Percentiles rank a stretch among this genome's conserved stretches.
Evolutionary conservation across 495 filamentous ascomycete species (phyloP).

Genomic region (Tuber umbilicatum): DNA sequence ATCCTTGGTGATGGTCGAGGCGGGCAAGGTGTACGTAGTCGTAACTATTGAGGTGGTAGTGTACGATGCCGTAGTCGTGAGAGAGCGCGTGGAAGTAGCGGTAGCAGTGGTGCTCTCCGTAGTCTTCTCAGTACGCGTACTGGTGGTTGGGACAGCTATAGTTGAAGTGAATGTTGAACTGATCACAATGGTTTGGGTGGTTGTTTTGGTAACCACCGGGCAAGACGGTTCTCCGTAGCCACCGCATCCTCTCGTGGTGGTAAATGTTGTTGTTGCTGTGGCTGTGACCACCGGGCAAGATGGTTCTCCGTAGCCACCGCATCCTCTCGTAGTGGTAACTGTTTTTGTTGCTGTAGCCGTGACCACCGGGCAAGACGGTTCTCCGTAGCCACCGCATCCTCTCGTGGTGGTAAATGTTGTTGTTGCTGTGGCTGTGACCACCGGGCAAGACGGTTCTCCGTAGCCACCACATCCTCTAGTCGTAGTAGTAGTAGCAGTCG

Average conservation of each 20-base stretch:
- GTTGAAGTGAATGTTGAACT: slow-evolving; percentile 26
- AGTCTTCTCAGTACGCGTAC: neutral
- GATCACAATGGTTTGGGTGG: slow-evolving; percentile 24
- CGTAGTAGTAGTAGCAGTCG: neutral
- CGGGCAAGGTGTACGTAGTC: slow-evolving; percentile 21
- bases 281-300: neutral
- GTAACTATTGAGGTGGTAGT: slow-evolving; percentile 26
- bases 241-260: neutral
- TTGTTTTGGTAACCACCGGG: slow-evolving; percentile 1
- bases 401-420: neutral
- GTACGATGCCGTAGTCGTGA: slow-evolving; percentile 25
- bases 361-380: neutral
- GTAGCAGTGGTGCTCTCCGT: slow-evolving; percentile 17
- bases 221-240: neutral
- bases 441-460: neutral
- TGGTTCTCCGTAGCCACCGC: neutral
- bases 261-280: neutral
- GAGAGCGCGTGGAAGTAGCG: slow-evolving; percentile 19
- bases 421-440: neutral
- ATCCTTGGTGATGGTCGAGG: slow-evolving; percentile 16
- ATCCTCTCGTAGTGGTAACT: neutral
- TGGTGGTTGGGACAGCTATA: slow-evolving; percentile 18
- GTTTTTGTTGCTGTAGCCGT: neutral
- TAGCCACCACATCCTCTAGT: neutral
- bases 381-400: neutral